A percentile compares a stretch with the other conserved stretches of the same genome.
These are phyloP conservation scores for Diplodia mutila DNA, from an alignment of 2,329 filamentous ascomycete species.

Conservation along the genomic window DNA sequence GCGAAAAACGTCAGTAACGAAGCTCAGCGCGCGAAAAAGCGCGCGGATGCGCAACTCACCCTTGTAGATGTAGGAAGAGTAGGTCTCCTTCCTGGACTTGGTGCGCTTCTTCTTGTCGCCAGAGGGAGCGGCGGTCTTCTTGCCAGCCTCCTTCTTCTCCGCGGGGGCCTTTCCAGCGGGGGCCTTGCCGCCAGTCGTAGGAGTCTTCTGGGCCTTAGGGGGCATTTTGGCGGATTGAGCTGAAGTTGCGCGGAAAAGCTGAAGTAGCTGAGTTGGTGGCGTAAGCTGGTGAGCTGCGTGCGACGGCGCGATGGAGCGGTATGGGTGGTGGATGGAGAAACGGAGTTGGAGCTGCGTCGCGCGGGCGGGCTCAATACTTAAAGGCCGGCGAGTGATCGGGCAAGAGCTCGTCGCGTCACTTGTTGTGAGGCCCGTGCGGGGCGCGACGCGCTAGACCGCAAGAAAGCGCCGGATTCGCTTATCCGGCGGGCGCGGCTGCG, in stretches of 20 bases:
- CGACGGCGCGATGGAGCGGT: slow-evolving; percentile 29
- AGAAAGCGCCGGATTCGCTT: slow-evolving; percentile 14
- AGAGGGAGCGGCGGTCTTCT: slow-evolving; percentile 92
- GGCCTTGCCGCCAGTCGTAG: slow-evolving; percentile 90
- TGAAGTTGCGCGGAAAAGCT: slow-evolving; percentile 32
- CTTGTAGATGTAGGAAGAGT: slow-evolving; percentile 99
- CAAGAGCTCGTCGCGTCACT: slow-evolving; percentile 29
- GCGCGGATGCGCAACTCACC: slow-evolving; percentile 61
- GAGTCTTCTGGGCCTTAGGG: slow-evolving; percentile 99
- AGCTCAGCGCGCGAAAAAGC: slow-evolving; percentile 15
- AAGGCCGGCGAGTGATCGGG: slow-evolving; percentile 29
- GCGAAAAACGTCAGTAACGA: slow-evolving; percentile 43
- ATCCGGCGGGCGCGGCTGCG: slow-evolving; percentile 24
- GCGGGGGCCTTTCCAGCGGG: slow-evolving; percentile 77
- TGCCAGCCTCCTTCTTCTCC: slow-evolving; percentile 99
- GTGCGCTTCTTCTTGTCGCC: slow-evolving; percentile 99
- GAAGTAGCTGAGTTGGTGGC: slow-evolving; percentile 35
- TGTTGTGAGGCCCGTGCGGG: slow-evolving; percentile 37
- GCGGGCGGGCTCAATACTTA: slow-evolving; percentile 49
- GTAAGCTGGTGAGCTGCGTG: slow-evolving; percentile 30
- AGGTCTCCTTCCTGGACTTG: slow-evolving; percentile 99
- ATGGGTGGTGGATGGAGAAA: slow-evolving; percentile 43
- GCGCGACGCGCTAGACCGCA: slow-evolving; percentile 26
- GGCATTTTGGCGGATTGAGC: slow-evolving; percentile 68
- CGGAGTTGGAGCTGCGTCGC: slow-evolving; percentile 46